Conservation (phyloP, 2,329 filamentous ascomycete genomes). For the Cladosporium cucumerinum region DNA sequence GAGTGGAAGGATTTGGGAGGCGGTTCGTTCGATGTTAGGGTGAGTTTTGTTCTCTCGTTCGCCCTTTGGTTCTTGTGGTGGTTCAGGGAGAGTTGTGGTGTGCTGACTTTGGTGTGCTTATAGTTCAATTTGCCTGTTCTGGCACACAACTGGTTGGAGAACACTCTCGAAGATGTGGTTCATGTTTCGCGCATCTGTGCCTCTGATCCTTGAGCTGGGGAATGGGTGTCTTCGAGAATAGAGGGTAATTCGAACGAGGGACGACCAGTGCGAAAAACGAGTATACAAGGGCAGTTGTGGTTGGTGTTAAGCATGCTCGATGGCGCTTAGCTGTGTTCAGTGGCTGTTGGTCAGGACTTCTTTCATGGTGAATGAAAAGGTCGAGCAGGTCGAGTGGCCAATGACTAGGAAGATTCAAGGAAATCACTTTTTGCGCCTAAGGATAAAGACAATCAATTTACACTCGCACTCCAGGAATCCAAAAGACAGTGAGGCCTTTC, state of each 20-base stretch:
- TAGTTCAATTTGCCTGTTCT: background rate
- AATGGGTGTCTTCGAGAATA: no score
- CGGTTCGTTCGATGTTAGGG: background rate
- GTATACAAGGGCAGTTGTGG: background rate
- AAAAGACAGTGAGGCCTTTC: slow-evolving; percentile 6
- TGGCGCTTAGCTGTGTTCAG: background rate
- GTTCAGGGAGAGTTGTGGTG: background rate
- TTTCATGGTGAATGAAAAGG: background rate
- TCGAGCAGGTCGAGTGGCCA: background rate
- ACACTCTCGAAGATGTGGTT: background rate
- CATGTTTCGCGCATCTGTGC: background rate
- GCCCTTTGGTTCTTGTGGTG: no score
- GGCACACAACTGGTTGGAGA: background rate
- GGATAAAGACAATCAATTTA: slow-evolving; percentile 6
- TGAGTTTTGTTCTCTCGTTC: background rate
- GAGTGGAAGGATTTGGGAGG: background rate
- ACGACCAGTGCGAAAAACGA: background rate
- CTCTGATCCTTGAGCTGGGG: background rate
- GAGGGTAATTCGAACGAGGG: background rate
- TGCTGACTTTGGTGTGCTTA: background rate
- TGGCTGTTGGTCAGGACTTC: background rate
- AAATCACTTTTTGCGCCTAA: slow-evolving; percentile 10
- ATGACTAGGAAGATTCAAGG: background rate
- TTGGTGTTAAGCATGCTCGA: background rate
- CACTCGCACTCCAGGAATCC: slow-evolving; percentile 10